Evolutionary conservation across 805 yeast genomes (phyloP).

Genomic region (Metschnikowia baotianmanensis): DNA sequence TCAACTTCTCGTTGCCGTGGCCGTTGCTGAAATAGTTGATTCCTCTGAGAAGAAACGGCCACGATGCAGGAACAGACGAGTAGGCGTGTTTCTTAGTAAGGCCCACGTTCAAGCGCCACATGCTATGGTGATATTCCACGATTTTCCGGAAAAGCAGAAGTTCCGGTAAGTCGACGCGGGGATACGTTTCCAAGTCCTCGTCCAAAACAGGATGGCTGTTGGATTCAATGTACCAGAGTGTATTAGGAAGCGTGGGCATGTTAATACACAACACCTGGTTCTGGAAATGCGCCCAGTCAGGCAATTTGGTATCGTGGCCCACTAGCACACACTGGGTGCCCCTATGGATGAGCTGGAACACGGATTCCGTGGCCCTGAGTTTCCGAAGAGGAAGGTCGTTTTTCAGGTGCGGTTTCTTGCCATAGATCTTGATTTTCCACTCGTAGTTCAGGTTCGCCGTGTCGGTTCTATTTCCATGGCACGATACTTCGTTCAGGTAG

Average conservation of each 20-base stretch:
- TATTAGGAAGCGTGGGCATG: slow-evolving; percentile 62
- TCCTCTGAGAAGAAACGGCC: slow-evolving; percentile 65
- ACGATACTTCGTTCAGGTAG: slow-evolving; percentile 79
- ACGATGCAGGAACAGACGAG: slow-evolving; percentile 44
- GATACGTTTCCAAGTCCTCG: slow-evolving; percentile 18
- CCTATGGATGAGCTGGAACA: slow-evolving; percentile 65
- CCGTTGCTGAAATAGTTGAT: slow-evolving; percentile 52
- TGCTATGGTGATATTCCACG: slow-evolving; percentile 53
- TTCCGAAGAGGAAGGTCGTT: slow-evolving; percentile 33
- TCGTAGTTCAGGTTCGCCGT: slow-evolving; percentile 67
- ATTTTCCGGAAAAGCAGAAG: slow-evolving; percentile 50
- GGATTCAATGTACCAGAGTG: slow-evolving; percentile 73
- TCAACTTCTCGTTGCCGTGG: slow-evolving; percentile 23
- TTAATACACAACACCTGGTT: slow-evolving; percentile 87
- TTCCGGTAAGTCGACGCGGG: slow-evolving; percentile 25
- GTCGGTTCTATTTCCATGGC: slow-evolving; percentile 56
- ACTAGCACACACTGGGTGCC: slow-evolving; percentile 68
- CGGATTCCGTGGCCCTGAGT: slow-evolving; percentile 58
- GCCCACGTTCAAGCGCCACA: slow-evolving; percentile 49
- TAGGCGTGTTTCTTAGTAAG: slow-evolving; percentile 48
- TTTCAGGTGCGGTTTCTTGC: slow-evolving; percentile 32
- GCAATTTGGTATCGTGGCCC: slow-evolving; percentile 71
- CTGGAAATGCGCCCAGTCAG: slow-evolving; percentile 82
- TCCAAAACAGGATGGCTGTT: slow-evolving; percentile 53
- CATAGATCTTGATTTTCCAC: slow-evolving; percentile 57